Base-by-base conservation (phyloP, 2,329 filamentous ascomycete genomes). In the Colletotrichum plurivorum region DNA sequence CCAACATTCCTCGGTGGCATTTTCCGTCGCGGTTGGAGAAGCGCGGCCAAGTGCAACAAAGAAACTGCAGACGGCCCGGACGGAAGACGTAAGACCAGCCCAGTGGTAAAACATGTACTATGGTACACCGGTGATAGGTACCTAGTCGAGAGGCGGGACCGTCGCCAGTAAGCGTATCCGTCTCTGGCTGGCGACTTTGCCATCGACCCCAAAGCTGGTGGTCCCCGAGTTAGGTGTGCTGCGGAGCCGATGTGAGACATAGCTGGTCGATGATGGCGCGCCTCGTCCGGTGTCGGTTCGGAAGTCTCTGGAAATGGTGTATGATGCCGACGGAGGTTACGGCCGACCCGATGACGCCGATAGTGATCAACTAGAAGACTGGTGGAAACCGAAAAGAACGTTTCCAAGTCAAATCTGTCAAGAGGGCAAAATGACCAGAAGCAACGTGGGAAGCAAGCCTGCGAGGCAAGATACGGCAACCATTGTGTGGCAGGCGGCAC, bases 381-480 rank as follows among this genome's bases (percentile, higher is more conserved):
- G 27, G 18, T 31, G 25, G 43, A 27, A 25, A 16, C 13, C 16
- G 39, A 43, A 48, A 43, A 43, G 49, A 54, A 55, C 15, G 43
- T 25, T 65, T 36, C 13, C 49, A 49, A 45, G 63, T 55, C 62
- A n/a, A 39, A 39, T 31, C n/a, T 48, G 41, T 41, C 13, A 45
- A 45, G 18, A 39, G 49, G 20, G 55, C 8, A 27, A 56, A 46
- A 39, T 13, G 9, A 36, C 41, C 20, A 16, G 10, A 52, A 59
- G 20, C 15, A 51, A 31, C 20, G n/a, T 25, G 20, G 31, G 18
- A 15, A 63, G 20, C 10, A 15, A 25, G 9, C 12, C 31, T 36
- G 31, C 31, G 31, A 36, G 8, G 31, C 10, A 36, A 15, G 25
- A 48, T 27, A 48, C 43, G 27, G 39, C 25, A 48, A 59, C 43